phyloP scores from a whole-genome alignment of 2,329 filamentous ascomycete species.

The Thermochaetoides dissita region DNA sequence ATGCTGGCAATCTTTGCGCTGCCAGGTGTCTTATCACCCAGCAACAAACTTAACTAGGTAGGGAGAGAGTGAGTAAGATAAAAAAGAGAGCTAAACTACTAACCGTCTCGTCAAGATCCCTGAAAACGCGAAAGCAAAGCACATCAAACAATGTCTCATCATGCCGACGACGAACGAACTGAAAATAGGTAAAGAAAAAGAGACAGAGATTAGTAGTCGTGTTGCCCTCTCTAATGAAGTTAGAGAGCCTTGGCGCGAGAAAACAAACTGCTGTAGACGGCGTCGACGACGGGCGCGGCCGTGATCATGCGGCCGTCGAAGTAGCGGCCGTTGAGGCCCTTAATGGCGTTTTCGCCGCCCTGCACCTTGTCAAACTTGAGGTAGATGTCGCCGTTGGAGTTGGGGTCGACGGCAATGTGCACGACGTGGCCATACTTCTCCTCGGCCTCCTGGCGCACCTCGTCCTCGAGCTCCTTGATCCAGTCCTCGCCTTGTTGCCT shows the following conservation, averaged over 20 bases:
- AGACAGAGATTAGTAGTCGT: background rate
- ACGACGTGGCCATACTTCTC: conserved; percentile 93
- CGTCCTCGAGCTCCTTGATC: conserved; percentile 87
- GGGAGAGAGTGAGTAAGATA: background rate
- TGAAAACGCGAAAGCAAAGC: no score
- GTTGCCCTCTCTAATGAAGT: conserved; percentile 21
- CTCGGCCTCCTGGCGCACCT: conserved; percentile 85
- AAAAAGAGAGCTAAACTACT: no score
- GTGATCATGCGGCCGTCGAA: conserved; percentile 90
- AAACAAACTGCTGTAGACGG: conserved; percentile 96
- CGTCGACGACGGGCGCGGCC: conserved; percentile 91
- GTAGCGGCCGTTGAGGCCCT: conserved; percentile 90
- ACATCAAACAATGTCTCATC: no score
- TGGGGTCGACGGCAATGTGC: conserved; percentile 88
- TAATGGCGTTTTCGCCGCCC: conserved; percentile 93
- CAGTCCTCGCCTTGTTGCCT: conserved; percentile 79
- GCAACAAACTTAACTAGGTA: background rate
- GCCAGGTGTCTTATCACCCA: no score
- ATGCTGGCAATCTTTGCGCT: no score
- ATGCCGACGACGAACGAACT: background rate
- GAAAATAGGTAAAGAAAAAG: background rate
- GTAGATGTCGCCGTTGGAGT: conserved; percentile 91
- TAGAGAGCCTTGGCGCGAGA: conserved; percentile 71
- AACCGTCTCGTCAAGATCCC: no score
- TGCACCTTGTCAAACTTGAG: conserved; percentile 95